Conservation (phyloP, 371 early-diverging fungal genomes). For the Mucor circinelloides region DNA sequence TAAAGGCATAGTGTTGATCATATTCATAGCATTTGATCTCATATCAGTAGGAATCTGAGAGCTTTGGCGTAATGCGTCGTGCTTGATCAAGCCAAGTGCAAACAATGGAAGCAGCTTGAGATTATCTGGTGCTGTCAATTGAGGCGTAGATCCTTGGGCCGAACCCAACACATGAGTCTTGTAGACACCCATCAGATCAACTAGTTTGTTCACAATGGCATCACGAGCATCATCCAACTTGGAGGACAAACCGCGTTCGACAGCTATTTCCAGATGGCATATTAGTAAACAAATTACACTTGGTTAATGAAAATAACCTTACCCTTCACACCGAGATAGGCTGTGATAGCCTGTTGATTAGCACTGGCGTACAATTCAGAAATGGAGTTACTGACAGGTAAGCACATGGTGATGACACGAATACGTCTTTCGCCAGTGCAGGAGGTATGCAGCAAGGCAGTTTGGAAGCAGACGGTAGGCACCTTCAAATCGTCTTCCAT, state of each 20-base stretch:
- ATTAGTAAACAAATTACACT: background rate
- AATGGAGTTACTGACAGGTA: slow-evolving; percentile 73
- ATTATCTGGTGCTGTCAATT: slow-evolving; percentile 66
- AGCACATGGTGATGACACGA: slow-evolving; percentile 79
- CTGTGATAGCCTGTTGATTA: slow-evolving; percentile 85
- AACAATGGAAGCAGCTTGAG: slow-evolving; percentile 70
- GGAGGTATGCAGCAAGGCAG: slow-evolving; percentile 83
- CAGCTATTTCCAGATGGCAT: slow-evolving; percentile 12
- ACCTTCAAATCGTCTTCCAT: slow-evolving; percentile 75
- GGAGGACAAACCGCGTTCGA: slow-evolving; percentile 65
- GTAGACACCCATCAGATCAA: slow-evolving; percentile 86
- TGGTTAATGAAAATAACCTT: background rate
- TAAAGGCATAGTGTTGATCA: slow-evolving; percentile 66
- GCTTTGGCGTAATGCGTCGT: slow-evolving; percentile 48
- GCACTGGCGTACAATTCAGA: slow-evolving; percentile 76
- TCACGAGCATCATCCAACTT: slow-evolving; percentile 80
- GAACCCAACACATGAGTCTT: slow-evolving; percentile 77
- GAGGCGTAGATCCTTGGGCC: slow-evolving; percentile 55
- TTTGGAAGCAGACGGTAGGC: slow-evolving; percentile 79
- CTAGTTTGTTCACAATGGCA: slow-evolving; percentile 79
- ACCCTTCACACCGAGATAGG: slow-evolving; percentile 81
- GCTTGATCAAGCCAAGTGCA: slow-evolving; percentile 66
- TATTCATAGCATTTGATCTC: slow-evolving; percentile 56
- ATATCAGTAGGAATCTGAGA: slow-evolving; percentile 51
- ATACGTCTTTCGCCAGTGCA: slow-evolving; percentile 79